Base-by-base conservation (phyloP, 2,329 filamentous ascomycete genomes). In the Thielaviopsis musarum region DNA sequence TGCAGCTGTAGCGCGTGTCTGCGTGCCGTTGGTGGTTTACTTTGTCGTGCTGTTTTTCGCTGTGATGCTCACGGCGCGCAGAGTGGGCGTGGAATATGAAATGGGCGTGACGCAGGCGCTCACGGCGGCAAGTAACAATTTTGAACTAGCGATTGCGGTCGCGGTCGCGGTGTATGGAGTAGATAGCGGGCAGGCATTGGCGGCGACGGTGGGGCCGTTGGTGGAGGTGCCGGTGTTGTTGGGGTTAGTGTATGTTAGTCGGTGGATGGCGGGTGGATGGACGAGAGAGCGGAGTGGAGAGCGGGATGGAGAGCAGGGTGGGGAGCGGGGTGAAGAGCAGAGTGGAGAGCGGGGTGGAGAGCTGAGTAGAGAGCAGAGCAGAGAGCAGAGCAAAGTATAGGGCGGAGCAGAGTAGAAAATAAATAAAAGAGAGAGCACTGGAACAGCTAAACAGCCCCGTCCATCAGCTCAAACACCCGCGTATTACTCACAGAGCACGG, bases 121-220 rank as follows among this genome's bases (percentile, higher is more conserved):
- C 66, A 94, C 88, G 0, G 91, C 88, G 0, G 87, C 88, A 0
- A 95, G 89, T 69, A 95, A 95, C 67, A 95, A 95, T 68, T 95
- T 95, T 66, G 90, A 95, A 73, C 73, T 95, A 24, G 88, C 90
- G 0, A 95, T 95, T 70, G 89, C 89, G 0, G 89, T 95, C 0
- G 87, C 87, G 0, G 83, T 95, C 2, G 85, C 89, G 0, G 85
- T 85, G 0, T 95, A 86, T 70, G 90, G 89, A 0, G 77, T 84
- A 0, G 73, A 85, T 49, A 91, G 87, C 65, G 82, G 90, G 56
- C 83, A 95, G 70, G 89, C 89, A 0, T 73, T 95, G 52, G 88
- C 90, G 0, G 77, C 86, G 7, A 94, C 89, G 0, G 88, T 95
- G 0, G 88, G 89, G 0, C 90, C 90, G 2, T 70, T 95, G 64